phyloP scores from a whole-genome alignment of 148 eudicot genomes.

The Euryodendron excelsum region DNA sequence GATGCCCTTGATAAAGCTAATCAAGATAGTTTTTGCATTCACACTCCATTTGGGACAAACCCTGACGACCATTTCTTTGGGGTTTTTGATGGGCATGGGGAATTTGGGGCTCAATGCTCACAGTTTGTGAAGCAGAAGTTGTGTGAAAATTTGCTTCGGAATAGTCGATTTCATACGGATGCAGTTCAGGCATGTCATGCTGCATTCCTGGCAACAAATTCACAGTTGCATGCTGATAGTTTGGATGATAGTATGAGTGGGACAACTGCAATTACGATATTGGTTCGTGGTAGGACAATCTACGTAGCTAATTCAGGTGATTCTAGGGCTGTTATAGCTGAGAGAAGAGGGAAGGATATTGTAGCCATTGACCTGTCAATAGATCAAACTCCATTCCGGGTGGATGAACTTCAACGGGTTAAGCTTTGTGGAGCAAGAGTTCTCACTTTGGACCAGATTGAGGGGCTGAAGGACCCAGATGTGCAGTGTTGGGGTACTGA shows the following conservation, averaged over 20 bases:
- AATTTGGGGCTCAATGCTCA: constrained; percentile 88
- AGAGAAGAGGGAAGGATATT: constrained; percentile 71
- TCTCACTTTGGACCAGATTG: constrained; percentile 98
- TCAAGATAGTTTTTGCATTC: constrained; percentile 95
- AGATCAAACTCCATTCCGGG: constrained; percentile 91
- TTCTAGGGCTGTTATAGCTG: constrained; percentile 92
- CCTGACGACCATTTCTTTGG: constrained; percentile 85
- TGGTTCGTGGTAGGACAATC: constrained; percentile 77
- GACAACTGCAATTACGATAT: constrained; percentile 84
- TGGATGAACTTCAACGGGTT: constrained; percentile 86
- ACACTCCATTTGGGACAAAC: constrained; percentile 89
- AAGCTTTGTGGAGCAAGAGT: constrained; percentile 95
- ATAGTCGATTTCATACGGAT: constrained; percentile 54
- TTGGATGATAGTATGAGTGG: constrained; percentile 99
- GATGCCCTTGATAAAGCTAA: constrained; percentile 99
- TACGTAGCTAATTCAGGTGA: constrained; percentile 91
- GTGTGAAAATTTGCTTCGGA: constrained; percentile 88
- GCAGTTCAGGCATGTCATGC: constrained; percentile 87
- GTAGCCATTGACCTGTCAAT: constrained; percentile 86
- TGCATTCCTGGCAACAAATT: constrained; percentile 75
- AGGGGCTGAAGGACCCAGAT: constrained; percentile 90
- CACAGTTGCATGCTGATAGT: constrained; percentile 77
- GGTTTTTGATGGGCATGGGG: constrained; percentile 98
- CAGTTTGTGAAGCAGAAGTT: constrained; percentile 83
- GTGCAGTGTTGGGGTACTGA: constrained; percentile 96